Evolutionary conservation across 306 rosid genomes (phyloP).

Genomic region (Coriaria nepalensis): DNA sequence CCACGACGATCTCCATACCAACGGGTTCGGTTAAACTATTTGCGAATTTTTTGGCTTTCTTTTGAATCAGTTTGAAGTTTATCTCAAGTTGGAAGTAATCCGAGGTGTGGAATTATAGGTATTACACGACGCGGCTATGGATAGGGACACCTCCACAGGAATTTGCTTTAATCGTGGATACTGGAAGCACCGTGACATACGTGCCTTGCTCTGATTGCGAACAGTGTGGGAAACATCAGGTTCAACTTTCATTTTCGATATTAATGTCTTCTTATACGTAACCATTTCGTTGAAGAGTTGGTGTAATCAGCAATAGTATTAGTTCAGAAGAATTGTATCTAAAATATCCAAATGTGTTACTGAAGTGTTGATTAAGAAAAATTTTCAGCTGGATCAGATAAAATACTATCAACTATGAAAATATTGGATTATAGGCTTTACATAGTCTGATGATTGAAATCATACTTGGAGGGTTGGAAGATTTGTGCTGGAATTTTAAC

Average conservation of each 20-base stretch:
- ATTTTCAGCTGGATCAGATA: too few relatives aligned
- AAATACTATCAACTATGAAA: too few relatives aligned
- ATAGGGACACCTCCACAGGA: conserved; percentile 40
- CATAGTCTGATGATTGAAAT: too few relatives aligned
- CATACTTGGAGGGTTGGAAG: too few relatives aligned
- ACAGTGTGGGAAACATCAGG: conserved; percentile 38
- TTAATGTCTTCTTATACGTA: too few relatives aligned
- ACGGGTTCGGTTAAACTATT: conserved; percentile 17
- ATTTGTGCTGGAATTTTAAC: too few relatives aligned
- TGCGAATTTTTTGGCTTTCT: not conserved
- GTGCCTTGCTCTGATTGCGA: conserved; percentile 37
- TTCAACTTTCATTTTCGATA: not conserved
- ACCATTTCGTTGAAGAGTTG: too few relatives aligned
- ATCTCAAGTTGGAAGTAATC: not conserved
- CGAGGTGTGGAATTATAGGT: conserved; percentile 12
- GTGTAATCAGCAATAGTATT: too few relatives aligned
- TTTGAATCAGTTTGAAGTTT: not conserved
- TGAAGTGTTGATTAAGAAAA: too few relatives aligned
- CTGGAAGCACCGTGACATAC: conserved; percentile 43
- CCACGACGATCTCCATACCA: conserved; percentile 32
- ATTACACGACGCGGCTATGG: conserved; percentile 36
- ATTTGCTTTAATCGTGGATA: conserved; percentile 37
- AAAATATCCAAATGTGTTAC: too few relatives aligned
- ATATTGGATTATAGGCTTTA: too few relatives aligned
- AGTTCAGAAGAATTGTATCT: too few relatives aligned